These are phyloP conservation scores for Sordariomycetes sp. DNA, from an alignment of 2,329 filamentous ascomycete genomes.

Conservation along the genomic window DNA sequence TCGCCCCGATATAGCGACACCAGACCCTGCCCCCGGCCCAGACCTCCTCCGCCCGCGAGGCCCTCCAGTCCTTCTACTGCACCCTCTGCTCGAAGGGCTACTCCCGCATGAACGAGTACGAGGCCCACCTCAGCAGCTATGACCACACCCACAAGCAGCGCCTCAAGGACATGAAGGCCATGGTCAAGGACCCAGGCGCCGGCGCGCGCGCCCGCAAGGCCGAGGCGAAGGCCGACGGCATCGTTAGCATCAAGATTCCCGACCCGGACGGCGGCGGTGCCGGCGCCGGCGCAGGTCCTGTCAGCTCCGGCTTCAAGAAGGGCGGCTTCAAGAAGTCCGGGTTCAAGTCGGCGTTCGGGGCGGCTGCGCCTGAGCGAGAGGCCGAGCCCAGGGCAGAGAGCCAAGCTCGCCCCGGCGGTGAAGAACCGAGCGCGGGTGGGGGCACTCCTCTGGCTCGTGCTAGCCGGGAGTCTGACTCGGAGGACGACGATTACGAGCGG, in stretches of 20 bases:
- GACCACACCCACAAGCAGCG: conserved; percentile 93
- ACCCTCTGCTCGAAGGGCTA: conserved; percentile 90
- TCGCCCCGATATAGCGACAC: conserved; percentile 30
- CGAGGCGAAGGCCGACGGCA: conserved; percentile 58
- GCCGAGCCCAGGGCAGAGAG: not conserved
- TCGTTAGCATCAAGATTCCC: conserved; percentile 56
- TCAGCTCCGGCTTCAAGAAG: conserved; percentile 48
- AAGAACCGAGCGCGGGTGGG: not conserved
- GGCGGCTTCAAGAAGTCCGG: conserved; percentile 72
- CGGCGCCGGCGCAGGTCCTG: conserved; percentile 5
- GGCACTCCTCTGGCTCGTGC: not conserved
- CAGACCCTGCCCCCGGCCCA: conserved; percentile 48
- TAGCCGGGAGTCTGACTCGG: conserved; percentile 47
- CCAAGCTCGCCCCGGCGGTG: not conserved
- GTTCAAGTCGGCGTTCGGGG: conserved; percentile 63
- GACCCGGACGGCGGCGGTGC: conserved; percentile 15
- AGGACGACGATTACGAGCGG: conserved; percentile 61
- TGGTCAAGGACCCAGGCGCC: conserved; percentile 61
- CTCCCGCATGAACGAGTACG: conserved; percentile 89
- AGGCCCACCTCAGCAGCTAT: conserved; percentile 87
- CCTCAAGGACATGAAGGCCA: conserved; percentile 77
- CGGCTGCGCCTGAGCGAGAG: conserved; percentile 11
- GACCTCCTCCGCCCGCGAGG: conserved; percentile 59
- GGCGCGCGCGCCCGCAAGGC: conserved; percentile 55
- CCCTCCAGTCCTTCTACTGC: conserved; percentile 73